Base-by-base conservation (phyloP, 768 basidiomycete genomes). In the Sarcodon sp. region DNA sequence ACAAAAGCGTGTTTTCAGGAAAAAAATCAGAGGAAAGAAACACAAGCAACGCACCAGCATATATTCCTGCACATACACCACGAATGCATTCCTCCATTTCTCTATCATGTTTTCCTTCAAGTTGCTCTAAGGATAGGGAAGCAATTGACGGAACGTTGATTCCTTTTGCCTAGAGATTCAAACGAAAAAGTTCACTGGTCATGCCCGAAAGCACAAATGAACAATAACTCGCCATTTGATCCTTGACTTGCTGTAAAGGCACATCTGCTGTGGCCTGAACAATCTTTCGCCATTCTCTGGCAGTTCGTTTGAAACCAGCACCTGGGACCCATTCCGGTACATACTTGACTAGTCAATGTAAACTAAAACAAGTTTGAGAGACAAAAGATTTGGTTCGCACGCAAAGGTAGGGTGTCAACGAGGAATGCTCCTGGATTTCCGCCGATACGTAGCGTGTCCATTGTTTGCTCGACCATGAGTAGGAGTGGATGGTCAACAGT, bases 51-150 rank as follows among this genome's bases (percentile, higher is more conserved):
- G 4, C 21, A 27, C 21, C 21, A 27, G 21, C 21, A 27, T 27
- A 27, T 27, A 27, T 27, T 52, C 56, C 54, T 16, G 53, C 46
- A 15, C 57, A 55, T 27, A 61, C 38, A 8, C 61, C 58, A n/a
- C 53, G 48, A 16, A 61, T 68, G 37, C 79, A 75, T 77, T 80
- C 82, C 58, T 80, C 83, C 48, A 85, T 66, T 51, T 77, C 71
- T 45, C 70, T 63, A 50, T 83, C 79, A 49, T 82, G 77, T 49
- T 80, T 75, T 3, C 63, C 61, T 43, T 63, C 71, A 32, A 77
- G 56, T 8, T 65, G 60, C 39, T 51, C 51, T 13, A 34, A 35
- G 32, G 54, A 49, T 4, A 57, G 53, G 11, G 57, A 50, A 0
- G 52, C 48, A 38, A 58, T 55, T 47, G 55, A 57, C 5, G 55